These are phyloP conservation scores for Malus hybrid DNA, from an alignment of 331 rosid species.

Conservation along the genomic window DNA sequence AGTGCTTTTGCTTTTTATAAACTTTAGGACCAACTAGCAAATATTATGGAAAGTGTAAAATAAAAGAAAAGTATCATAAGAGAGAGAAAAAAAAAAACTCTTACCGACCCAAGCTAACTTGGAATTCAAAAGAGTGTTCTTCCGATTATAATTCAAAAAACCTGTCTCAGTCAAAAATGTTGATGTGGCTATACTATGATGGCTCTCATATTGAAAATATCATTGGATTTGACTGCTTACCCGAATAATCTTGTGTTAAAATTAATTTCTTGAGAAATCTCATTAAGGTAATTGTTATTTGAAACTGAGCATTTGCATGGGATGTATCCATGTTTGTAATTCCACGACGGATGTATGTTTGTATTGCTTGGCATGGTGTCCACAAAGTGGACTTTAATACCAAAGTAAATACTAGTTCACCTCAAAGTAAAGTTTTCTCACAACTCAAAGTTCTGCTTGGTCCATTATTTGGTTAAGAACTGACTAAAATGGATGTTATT, in stretches of 20 bases:
- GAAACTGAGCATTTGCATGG: background rate
- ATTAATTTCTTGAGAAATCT: background rate
- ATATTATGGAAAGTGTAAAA: no score
- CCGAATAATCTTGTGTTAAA: background rate
- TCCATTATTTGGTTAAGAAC: background rate
- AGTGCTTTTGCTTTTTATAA: no score
- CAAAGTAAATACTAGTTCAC: background rate
- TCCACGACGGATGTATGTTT: background rate
- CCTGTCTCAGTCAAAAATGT: no score
- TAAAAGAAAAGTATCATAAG: no score
- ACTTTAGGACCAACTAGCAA: no score
- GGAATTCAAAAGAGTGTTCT: no score
- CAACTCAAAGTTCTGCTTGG: background rate
- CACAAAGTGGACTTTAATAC: background rate
- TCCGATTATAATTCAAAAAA: no score
- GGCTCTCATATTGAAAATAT: background rate
- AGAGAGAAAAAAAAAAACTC: no score
- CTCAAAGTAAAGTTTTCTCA: background rate
- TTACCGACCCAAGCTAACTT: no score
- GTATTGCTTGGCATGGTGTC: background rate
- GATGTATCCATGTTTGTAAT: background rate
- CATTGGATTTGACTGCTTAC: background rate
- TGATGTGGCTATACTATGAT: no score
- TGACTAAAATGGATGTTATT: conserved; percentile 12
- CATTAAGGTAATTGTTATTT: background rate